Evolutionary conservation across 2,329 filamentous ascomycete species (phyloP).

Genomic region (Alternaria sp.): DNA sequence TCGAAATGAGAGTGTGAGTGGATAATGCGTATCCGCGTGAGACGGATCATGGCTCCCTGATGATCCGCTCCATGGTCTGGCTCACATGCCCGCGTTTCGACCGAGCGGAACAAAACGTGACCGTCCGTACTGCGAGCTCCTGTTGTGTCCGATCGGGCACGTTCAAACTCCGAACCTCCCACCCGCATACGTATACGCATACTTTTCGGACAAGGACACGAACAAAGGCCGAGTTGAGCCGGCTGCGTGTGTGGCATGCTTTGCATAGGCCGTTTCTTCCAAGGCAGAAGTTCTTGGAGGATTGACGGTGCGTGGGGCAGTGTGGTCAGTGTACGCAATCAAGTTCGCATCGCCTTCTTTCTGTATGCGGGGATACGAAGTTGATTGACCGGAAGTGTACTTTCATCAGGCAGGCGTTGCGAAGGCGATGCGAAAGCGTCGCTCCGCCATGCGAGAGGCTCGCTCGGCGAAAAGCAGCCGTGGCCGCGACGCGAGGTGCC

Average conservation of each 20-base stretch:
- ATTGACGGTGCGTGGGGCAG: slow-evolving; percentile 12
- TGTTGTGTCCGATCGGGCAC: slow-evolving; percentile 17
- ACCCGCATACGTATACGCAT: not conserved
- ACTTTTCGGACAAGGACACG: slow-evolving; percentile 4
- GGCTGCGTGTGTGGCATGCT: slow-evolving; percentile 13
- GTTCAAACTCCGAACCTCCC: slow-evolving; percentile 13
- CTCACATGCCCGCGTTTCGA: slow-evolving; percentile 30
- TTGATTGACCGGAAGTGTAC: slow-evolving; percentile 24
- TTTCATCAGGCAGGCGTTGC: slow-evolving; percentile 18
- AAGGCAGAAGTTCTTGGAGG: slow-evolving; percentile 21
- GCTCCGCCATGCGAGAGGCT: slow-evolving; percentile 19
- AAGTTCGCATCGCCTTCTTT: slow-evolving; percentile 15
- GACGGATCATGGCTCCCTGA: slow-evolving; percentile 17
- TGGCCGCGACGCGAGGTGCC: slow-evolving; percentile 15
- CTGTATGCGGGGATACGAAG: slow-evolving; percentile 13
- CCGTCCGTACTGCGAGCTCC: slow-evolving; percentile 9
- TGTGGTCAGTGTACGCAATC: slow-evolving; percentile 10
- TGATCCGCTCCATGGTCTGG: slow-evolving; percentile 19
- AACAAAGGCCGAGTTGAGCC: slow-evolving; percentile 14
- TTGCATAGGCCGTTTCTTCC: slow-evolving; percentile 6
- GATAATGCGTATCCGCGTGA: not conserved
- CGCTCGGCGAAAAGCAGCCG: slow-evolving; percentile 7
- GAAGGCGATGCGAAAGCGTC: slow-evolving; percentile 12
- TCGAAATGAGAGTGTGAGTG: not conserved
- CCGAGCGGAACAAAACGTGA: slow-evolving; percentile 29